Evolutionary conservation across 75 land plant species (phyloP).

Genomic region (Picea glauca): DNA sequence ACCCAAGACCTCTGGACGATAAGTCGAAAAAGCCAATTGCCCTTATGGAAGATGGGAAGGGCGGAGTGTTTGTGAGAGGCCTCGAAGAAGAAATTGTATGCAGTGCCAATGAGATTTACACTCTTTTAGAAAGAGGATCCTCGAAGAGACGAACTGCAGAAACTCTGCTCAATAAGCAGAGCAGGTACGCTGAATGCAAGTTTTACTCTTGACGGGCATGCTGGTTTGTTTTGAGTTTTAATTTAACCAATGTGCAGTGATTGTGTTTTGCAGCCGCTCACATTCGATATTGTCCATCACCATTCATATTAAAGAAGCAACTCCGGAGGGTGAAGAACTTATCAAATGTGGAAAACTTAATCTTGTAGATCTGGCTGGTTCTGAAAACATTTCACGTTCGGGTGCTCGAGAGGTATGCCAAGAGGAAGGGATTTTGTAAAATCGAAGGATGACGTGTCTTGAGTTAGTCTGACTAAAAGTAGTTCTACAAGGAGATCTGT

Average conservation of each 20-base stretch:
- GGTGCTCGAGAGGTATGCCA: slow-evolving; percentile 75
- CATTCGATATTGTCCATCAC: slow-evolving; percentile 67
- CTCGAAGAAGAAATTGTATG: slow-evolving; percentile 92
- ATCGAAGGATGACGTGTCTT: neutral
- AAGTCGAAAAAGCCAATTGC: slow-evolving; percentile 82
- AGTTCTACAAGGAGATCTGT: neutral
- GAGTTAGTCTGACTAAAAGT: neutral
- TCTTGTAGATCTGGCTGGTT: slow-evolving; percentile 87
- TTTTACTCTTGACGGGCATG: neutral
- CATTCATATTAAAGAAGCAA: slow-evolving; percentile 71
- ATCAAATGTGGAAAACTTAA: slow-evolving; percentile 88
- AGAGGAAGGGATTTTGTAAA: neutral
- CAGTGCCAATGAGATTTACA: slow-evolving; percentile 87
- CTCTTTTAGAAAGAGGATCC: slow-evolving; percentile 80
- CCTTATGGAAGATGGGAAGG: slow-evolving; percentile 98
- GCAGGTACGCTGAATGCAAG: slow-evolving; percentile 35
- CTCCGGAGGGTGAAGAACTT: slow-evolving; percentile 66
- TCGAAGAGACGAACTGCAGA: slow-evolving; percentile 92
- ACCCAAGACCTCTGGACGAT: slow-evolving; percentile 58
- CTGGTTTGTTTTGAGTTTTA: neutral
- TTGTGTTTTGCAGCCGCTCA: slow-evolving; percentile 53
- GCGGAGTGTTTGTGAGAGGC: slow-evolving; percentile 93
- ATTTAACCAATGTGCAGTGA: neutral
- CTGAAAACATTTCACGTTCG: slow-evolving; percentile 80
- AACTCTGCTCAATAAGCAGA: slow-evolving; percentile 91